Percentiles rank a stretch among this genome's conserved stretches.
phyloP scores from a whole-genome alignment of 306 rosid species.

The Sophora flavescens region DNA sequence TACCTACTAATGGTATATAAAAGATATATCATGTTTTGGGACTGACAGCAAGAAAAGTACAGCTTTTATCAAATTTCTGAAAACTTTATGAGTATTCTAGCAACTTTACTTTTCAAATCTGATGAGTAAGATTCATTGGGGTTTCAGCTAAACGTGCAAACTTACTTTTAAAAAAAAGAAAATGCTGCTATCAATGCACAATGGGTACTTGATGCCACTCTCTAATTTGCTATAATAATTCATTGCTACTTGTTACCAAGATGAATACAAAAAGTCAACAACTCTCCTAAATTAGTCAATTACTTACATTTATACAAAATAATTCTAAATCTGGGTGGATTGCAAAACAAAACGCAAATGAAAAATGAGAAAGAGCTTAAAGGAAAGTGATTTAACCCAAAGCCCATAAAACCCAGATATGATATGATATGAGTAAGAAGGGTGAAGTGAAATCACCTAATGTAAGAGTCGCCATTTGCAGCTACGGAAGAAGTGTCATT shows the following conservation, averaged over 20 bases:
- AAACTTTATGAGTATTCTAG: conserved; percentile 30
- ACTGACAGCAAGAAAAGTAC: not conserved
- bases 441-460: conserved; percentile 59
- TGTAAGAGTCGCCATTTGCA: conserved; percentile 67
- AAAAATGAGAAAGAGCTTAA: not conserved
- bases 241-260: not conserved
- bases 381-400: conserved; percentile 11
- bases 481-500: conserved; percentile 47
- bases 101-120: conserved; percentile 36
- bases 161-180: too few relatives aligned
- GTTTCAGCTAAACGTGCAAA: too few relatives aligned
- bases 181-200: not conserved
- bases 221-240: not conserved
- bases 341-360: conserved; percentile 10
- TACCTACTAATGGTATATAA: not conserved
- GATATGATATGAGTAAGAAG: not conserved
- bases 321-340: conserved; percentile 21
- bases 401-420: conserved; percentile 9
- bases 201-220: not conserved
- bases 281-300: not conserved
- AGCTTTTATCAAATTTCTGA: conserved; percentile 11
- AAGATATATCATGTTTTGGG: not conserved
- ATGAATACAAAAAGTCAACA: conserved; percentile 2
- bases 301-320: not conserved
- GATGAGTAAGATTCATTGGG: not conserved